A percentile compares a stretch with the other conserved stretches of the same genome.
phyloP scores from a whole-genome alignment of 208 protist genomes.

The Leishmania arabica region DNA sequence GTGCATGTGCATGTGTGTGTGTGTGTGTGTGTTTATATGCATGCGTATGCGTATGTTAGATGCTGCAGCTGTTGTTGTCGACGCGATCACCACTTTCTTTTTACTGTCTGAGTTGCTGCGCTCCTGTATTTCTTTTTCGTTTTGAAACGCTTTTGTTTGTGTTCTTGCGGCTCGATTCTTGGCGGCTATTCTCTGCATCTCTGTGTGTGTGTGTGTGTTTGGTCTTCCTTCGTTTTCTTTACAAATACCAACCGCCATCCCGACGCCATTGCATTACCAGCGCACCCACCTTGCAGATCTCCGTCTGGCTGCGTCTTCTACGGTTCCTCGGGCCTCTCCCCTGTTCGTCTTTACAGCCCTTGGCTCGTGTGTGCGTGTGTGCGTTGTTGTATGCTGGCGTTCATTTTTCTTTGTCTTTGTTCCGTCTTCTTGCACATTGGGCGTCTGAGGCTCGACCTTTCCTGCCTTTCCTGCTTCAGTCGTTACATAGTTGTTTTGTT shows the following conservation, averaged over 20 bases:
- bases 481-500: not conserved
- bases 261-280: not conserved
- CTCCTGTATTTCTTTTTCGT: not conserved
- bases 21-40: too few relatives aligned
- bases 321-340: not conserved
- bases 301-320: not conserved
- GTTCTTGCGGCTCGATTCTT: not conserved
- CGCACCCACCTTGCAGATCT: not conserved
- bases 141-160: too few relatives aligned
- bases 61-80: too few relatives aligned
- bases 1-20: too few relatives aligned
- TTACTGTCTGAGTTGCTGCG: not conserved
- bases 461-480: not conserved
- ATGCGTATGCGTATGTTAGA: too few relatives aligned
- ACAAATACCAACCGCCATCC: not conserved
- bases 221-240: not conserved
- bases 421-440: not conserved
- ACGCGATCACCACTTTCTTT: not conserved
- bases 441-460: not conserved
- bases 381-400: not conserved
- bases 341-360: not conserved
- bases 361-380: not conserved
- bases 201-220: too few relatives aligned
- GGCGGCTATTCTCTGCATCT: not conserved
- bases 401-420: not conserved